Evolutionary conservation across 2,329 filamentous ascomycete species (phyloP).

Genomic region (Scopulariopsis brevicaulis): DNA sequence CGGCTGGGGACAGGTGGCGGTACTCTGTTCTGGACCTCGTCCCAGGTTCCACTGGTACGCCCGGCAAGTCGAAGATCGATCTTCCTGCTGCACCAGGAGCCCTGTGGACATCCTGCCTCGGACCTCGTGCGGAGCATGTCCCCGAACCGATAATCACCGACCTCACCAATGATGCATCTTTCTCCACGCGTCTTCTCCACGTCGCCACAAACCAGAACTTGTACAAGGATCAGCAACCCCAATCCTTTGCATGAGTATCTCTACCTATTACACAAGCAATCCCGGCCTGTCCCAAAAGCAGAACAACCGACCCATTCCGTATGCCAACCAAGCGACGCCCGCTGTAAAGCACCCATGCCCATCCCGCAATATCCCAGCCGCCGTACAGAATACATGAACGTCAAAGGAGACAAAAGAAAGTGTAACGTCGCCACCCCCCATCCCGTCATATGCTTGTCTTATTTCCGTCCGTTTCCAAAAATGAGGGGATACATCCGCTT

Average conservation of each 20-base stretch:
- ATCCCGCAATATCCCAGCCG: neutral
- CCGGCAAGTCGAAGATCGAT: neutral
- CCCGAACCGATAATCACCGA: too few relatives aligned
- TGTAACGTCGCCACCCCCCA: neutral
- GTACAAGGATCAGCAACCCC: too few relatives aligned
- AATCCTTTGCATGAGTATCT: too few relatives aligned
- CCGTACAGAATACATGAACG: neutral
- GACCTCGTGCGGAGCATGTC: too few relatives aligned
- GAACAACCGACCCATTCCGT: neutral
- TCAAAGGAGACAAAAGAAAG: neutral
- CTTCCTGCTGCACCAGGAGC: neutral
- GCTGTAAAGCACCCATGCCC: neutral
- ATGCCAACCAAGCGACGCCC: neutral
- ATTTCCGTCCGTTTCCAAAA: neutral
- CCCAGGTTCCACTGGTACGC: neutral
- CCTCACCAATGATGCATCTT: too few relatives aligned
- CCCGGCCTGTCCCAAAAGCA: neutral
- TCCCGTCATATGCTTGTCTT: neutral
- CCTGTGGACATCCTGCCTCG: too few relatives aligned
- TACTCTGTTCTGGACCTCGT: neutral
- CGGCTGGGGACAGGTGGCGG: neutral
- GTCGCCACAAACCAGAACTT: too few relatives aligned
- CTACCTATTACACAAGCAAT: too few relatives aligned
- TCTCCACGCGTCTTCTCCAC: too few relatives aligned
- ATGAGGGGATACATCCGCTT: neutral